Percentiles rank a stretch among this genome's conserved stretches.
Evolutionary conservation across 495 filamentous ascomycete genomes (phyloP).

Genomic region (Annulohypoxylon bovei): DNA sequence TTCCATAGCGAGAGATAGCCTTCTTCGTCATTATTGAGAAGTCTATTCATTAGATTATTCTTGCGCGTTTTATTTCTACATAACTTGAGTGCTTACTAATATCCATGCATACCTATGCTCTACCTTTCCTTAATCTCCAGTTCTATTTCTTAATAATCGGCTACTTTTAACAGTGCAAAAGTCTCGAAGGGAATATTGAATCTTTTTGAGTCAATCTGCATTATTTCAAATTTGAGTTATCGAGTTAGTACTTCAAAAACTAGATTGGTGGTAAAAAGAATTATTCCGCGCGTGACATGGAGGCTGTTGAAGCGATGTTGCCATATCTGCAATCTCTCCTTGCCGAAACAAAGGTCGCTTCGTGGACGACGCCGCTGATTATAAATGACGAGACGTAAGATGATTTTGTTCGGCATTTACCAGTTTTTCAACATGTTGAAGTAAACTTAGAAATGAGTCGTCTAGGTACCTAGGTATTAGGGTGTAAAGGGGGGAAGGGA

Average conservation of each 20-base stretch:
- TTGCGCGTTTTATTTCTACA: too few relatives aligned
- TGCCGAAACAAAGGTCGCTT: not conserved
- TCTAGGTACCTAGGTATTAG: not conserved
- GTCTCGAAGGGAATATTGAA: conserved; percentile 39
- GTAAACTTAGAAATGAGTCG: not conserved
- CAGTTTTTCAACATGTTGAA: conserved; percentile 3
- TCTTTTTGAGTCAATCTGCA: conserved; percentile 47
- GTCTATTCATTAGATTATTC: not conserved
- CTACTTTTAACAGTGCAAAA: conserved; percentile 7
- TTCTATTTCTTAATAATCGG: too few relatives aligned
- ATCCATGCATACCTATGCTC: too few relatives aligned
- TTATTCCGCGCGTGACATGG: not conserved
- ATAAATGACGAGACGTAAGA: conserved; percentile 3
- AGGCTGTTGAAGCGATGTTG: conserved; percentile 1
- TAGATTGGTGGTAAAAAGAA: not conserved
- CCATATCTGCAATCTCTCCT: not conserved
- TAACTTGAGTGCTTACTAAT: too few relatives aligned
- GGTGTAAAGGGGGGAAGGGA: too few relatives aligned
- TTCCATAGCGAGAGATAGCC: not conserved
- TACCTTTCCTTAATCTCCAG: too few relatives aligned
- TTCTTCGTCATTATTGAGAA: not conserved
- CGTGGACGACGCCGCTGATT: conserved; percentile 2
- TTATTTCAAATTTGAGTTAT: conserved; percentile 48
- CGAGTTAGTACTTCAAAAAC: conserved; percentile 47
- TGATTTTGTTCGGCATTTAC: conserved; percentile 20